phyloP scores from a whole-genome alignment of 768 basidiomycete species.

The Pulveroboletus ravenelii region DNA sequence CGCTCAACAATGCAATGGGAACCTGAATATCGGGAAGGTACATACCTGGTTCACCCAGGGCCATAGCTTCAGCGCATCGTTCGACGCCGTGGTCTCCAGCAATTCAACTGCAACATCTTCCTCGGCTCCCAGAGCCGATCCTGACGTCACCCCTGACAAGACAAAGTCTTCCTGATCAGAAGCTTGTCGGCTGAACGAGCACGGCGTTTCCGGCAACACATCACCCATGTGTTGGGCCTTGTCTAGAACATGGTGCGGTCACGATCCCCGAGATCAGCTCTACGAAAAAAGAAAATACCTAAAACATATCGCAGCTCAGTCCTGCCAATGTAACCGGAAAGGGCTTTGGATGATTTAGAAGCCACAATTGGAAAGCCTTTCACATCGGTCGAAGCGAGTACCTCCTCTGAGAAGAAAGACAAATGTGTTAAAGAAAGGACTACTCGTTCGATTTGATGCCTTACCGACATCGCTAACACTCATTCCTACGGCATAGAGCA shows the following conservation, averaged over 20 bases:
- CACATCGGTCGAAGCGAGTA: slow-evolving; percentile 66
- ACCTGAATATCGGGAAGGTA: neutral
- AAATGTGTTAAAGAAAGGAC: slow-evolving; percentile 1
- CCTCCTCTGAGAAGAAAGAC: slow-evolving; percentile 47
- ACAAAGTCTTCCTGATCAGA: slow-evolving; percentile 50
- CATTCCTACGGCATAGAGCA: slow-evolving; percentile 72
- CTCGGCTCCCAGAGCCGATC: slow-evolving; percentile 53
- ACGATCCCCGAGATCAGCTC: neutral
- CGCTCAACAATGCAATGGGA: slow-evolving; percentile 1
- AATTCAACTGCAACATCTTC: slow-evolving; percentile 66
- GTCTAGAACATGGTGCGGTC: slow-evolving; percentile 41
- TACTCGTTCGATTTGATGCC: slow-evolving; percentile 22
- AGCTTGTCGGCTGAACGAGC: slow-evolving; percentile 57
- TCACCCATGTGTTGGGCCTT: slow-evolving; percentile 63
- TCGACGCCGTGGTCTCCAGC: slow-evolving; percentile 54
- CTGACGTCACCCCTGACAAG: slow-evolving; percentile 38
- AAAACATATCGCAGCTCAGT: slow-evolving; percentile 82
- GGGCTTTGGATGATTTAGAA: slow-evolving; percentile 49
- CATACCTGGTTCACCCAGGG: slow-evolving; percentile 93
- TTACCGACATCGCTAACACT: slow-evolving; percentile 73
- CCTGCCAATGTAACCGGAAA: slow-evolving; percentile 86
- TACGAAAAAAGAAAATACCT: slow-evolving; percentile 42
- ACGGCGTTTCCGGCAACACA: slow-evolving; percentile 59
- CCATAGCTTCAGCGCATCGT: slow-evolving; percentile 63
- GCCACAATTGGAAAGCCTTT: slow-evolving; percentile 91